Evolutionary conservation across 805 yeast genomes (phyloP).

Genomic region (Candida manassasensis): DNA sequence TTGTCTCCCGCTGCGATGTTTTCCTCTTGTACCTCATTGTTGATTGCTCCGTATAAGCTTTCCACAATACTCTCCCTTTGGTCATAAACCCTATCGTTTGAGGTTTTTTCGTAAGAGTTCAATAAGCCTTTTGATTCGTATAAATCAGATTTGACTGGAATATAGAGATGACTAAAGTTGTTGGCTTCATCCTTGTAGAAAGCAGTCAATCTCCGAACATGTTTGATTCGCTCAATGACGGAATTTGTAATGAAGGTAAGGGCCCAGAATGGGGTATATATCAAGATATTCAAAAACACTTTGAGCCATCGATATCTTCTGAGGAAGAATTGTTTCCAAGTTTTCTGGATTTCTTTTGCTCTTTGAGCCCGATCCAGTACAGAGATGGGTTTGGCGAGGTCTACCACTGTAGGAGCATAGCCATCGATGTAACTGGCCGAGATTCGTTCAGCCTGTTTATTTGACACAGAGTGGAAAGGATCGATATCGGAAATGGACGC

Average conservation of each 20-base stretch:
- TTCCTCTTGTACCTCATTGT: constrained; percentile 24
- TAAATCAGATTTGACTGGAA: constrained; percentile 13
- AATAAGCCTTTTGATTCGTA: constrained; percentile 6
- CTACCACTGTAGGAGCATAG: constrained; percentile 56
- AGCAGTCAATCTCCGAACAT: constrained; percentile 21
- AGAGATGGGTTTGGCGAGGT: constrained; percentile 42
- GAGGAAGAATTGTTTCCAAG: constrained; percentile 4
- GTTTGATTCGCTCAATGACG: constrained; percentile 31
- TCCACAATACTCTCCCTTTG: constrained; percentile 64
- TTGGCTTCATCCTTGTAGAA: constrained; percentile 25
- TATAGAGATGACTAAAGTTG: constrained; percentile 24
- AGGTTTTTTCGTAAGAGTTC: constrained; percentile 12
- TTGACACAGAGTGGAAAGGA: constrained; percentile 53
- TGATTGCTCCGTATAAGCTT: constrained; percentile 56
- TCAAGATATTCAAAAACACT: constrained; percentile 39
- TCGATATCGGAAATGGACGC: constrained; percentile 62
- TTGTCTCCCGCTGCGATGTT: constrained; percentile 7
- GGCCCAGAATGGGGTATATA: constrained; percentile 62
- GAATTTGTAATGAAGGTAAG: constrained; percentile 48
- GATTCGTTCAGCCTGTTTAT: constrained; percentile 24
- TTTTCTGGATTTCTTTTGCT: constrained; percentile 3
- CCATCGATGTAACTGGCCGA: constrained; percentile 40
- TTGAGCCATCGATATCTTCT: constrained; percentile 45
- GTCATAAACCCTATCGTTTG: constrained; percentile 42
- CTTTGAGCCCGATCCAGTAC: constrained; percentile 9